Evolutionary conservation across 176 grass and related monocot genomes (phyloP), one percentile per base, ranked within the genome.

Genomic region (Raddia distichophylla): DNA sequence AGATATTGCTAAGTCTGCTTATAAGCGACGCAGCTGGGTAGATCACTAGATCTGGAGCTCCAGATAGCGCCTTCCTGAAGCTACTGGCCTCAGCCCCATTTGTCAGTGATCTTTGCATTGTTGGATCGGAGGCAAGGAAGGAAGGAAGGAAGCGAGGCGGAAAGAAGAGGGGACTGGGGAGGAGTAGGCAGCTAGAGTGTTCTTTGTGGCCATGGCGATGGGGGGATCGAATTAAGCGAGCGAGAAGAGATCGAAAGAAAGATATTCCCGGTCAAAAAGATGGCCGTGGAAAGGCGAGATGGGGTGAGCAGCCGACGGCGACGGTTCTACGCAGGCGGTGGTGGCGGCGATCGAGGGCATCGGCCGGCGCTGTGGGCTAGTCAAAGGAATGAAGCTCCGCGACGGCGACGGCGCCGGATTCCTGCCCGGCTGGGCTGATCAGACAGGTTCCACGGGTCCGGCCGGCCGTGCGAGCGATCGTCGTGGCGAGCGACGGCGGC

Each of bases 201-300:
- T 84, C 77, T 77, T 27, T 46, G n/a, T 76, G 33, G 82, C 61
- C 70, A 75, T 77, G 76, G 56, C 13, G n/a, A 69, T 48, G n/a
- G 67, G 67, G 20, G 46, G 6, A 6, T 40, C 60, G 13, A 56
- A 27, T 27, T 27, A 27, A 27, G 27, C 27, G 27, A 4, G 43
- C 52, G 16, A 20, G 8, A 11, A 52, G 14, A 4, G 74, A 54
- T 15, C 35, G 52, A 64, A 66, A 64, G 66, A 14, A 40, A 61
- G 84, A 90, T 85, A 90, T 90, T 90, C 83, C 79, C 79, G 83
- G 88, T 90, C 82, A 89, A 89, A 89, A 89, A 89, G 77, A 56
- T 58, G 65, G 72, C 64, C 82, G 77, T 85, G 77, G 82, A 89
- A 85, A 76, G 66, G 49, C 59, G 49, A 10, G 6, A 60, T 13